These are phyloP conservation scores for Solanum pinnatisectum DNA, from an alignment of 257 asterid species.

Conservation along the genomic window DNA sequence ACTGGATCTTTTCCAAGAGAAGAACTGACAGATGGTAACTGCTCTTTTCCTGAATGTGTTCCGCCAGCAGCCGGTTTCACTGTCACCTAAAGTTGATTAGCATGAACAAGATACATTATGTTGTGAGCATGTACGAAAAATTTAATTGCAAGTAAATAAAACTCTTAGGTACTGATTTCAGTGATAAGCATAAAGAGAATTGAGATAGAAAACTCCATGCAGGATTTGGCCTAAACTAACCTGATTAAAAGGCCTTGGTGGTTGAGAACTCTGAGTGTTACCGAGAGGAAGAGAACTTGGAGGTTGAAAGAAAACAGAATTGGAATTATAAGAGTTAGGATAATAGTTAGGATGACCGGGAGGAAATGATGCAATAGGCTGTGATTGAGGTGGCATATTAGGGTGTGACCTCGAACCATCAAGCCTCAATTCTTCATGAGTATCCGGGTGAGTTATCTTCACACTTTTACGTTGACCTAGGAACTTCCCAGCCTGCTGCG, in stretches of 20 bases:
- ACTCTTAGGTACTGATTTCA: not conserved
- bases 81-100: constrained; percentile 40
- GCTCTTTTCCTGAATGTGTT: constrained; percentile 42
- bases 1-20: constrained; percentile 34
- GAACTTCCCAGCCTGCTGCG: constrained; percentile 50
- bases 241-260: constrained; percentile 55
- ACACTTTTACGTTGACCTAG: constrained; percentile 52
- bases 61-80: constrained; percentile 53
- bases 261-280: constrained; percentile 50
- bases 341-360: constrained; percentile 44
- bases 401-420: constrained; percentile 57
- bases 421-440: constrained; percentile 86
- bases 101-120: not conserved
- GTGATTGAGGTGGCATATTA: constrained; percentile 53
- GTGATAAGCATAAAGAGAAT: not conserved
- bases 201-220: not conserved
- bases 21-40: constrained; percentile 25
- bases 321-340: constrained; percentile 43
- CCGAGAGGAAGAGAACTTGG: constrained; percentile 47
- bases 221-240: constrained; percentile 19
- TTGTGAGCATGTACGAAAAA: not conserved
- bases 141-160: not conserved
- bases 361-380: constrained; percentile 50
- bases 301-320: constrained; percentile 29
- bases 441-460: constrained; percentile 85